These are phyloP conservation scores for Chaetomium cochliodes DNA, from an alignment of 495 filamentous ascomycete genomes.

Conservation along the genomic window DNA sequence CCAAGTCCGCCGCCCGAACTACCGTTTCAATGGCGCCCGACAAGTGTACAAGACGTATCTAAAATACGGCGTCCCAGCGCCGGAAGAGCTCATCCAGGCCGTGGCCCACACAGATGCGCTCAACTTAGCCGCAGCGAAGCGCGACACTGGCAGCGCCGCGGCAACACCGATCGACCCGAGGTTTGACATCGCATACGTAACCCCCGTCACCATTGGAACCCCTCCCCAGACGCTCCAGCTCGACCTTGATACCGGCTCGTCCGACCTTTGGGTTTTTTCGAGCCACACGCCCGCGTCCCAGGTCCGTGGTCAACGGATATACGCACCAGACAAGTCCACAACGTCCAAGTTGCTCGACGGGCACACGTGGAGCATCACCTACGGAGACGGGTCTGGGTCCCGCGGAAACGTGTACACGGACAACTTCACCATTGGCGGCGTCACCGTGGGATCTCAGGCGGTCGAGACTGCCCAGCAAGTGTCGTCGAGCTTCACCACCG, in stretches of 20 bases:
- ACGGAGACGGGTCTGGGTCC: slow-evolving; percentile 69
- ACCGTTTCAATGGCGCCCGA: slow-evolving; percentile 49
- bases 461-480: slow-evolving; percentile 67
- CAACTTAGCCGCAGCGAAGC: slow-evolving; percentile 22
- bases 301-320: slow-evolving; percentile 56
- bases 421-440: slow-evolving; percentile 63
- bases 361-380: slow-evolving; percentile 64
- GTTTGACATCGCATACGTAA: slow-evolving; percentile 66
- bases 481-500: slow-evolving; percentile 59
- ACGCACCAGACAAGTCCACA: slow-evolving; percentile 50
- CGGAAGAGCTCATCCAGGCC: slow-evolving; percentile 38
- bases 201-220: slow-evolving; percentile 64
- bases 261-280: slow-evolving; percentile 64
- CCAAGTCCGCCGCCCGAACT: slow-evolving; percentile 50
- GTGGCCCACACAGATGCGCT: slow-evolving; percentile 37
- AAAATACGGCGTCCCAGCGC: slow-evolving; percentile 54
- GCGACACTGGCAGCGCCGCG: slow-evolving; percentile 47
- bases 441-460: slow-evolving; percentile 62
- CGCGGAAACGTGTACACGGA: slow-evolving; percentile 68
- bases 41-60: slow-evolving; percentile 60
- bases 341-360: slow-evolving; percentile 52
- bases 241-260: slow-evolving; percentile 75
- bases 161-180: slow-evolving; percentile 53
- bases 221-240: slow-evolving; percentile 60
- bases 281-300: slow-evolving; percentile 30